A percentile compares a stretch with the other conserved stretches of the same genome.
Conservation (phyloP, 2,329 filamentous ascomycete genomes). For the Pseudogymnoascus sp. region DNA sequence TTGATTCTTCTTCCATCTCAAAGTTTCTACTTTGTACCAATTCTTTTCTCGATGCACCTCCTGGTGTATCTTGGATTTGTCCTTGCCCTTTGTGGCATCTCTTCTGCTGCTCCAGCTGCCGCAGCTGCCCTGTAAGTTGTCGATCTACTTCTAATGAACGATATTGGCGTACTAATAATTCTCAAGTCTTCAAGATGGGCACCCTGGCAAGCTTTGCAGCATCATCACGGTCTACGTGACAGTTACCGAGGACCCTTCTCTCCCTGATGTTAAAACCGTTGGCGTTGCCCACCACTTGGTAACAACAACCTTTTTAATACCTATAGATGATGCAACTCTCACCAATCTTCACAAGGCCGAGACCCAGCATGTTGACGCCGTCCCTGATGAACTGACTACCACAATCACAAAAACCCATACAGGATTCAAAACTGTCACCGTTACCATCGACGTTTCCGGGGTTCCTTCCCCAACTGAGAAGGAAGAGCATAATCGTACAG, state of each 20-base stretch:
- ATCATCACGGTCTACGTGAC: background rate
- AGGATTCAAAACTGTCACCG: background rate
- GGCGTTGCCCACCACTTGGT: background rate
- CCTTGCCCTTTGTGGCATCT: background rate
- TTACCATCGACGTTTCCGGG: background rate
- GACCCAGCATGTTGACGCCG: background rate
- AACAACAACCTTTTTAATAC: background rate
- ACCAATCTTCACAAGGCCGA: background rate
- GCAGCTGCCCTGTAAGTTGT: background rate
- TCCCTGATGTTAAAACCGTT: background rate
- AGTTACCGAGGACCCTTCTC: background rate
- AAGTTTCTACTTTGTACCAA: background rate
- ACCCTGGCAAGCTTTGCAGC: background rate
- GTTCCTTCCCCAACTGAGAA: background rate
- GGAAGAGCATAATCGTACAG: background rate
- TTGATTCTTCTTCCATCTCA: background rate
- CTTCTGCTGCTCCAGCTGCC: background rate
- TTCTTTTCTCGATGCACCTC: background rate
- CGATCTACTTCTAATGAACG: background rate
- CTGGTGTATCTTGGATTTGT: background rate
- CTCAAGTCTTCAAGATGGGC: background rate
- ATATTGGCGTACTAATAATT: background rate
- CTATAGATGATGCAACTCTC: background rate
- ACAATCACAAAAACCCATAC: background rate
- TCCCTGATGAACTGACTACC: background rate